Base-by-base conservation (phyloP, 208 protist species). In the Crithidia sp. region DNA sequence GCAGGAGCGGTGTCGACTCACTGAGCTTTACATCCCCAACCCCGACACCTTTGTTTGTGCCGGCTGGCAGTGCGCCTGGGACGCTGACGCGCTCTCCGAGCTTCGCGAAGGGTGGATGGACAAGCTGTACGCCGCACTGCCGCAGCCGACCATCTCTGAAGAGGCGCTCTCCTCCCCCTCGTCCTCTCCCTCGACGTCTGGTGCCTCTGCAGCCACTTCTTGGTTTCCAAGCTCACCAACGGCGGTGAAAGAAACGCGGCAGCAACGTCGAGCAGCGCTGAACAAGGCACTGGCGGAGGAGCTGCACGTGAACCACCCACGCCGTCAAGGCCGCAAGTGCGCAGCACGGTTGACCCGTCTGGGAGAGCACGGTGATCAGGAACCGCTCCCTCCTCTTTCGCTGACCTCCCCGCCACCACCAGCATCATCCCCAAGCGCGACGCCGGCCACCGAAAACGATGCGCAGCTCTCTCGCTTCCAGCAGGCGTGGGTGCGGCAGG, bases 11-110 rank as follows among this genome's bases (percentile, higher is more conserved):
- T 45, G 17, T 2, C 67, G 56, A n/a, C n/a, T 12, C 10, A 56
- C 50, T n/a, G 36, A 59, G 43, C 80, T 85, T 19, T 92, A 82
- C 66, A 91, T 95, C 37, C 90, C 82, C 4, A 95, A 95, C 69
- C 87, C 90, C 2, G 76, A 74, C 37, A 86, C 56, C 13, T 95
- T 92, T 55, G 74, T 78, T 4, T 95, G 90, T 57, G 77, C 76
- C 13, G 90, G 87, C 74, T 76, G 58, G 54, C 81, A 85, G 73
- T 95, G 90, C 62, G 69, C 54, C 3, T 79, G 66, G 66, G 68
- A 78, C n/a, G 81, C 65, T 19, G 90, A 95, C 71, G 61, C 78
- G 0, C 68, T 90, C 55, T 49, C 54, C 5, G 90, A 92, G 55
- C 77, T 95, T 7, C 83, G 87, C n/a, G 43, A 19, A 4, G 47